These are phyloP conservation scores for Sugiyamaella chiloensis DNA, from an alignment of 805 yeast genomes.

Conservation along the genomic window DNA sequence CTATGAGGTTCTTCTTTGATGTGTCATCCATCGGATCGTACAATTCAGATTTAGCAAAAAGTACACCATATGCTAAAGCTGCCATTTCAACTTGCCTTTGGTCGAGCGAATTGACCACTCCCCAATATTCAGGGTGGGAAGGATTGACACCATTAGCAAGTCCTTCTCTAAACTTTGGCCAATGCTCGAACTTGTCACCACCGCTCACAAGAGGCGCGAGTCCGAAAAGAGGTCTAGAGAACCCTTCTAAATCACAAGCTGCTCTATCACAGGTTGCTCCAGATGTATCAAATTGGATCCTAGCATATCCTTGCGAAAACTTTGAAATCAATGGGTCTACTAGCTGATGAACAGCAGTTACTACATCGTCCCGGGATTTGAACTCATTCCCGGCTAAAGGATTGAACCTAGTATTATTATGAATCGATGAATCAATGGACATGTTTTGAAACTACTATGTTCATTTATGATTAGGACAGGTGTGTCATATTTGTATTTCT, in stretches of 20 bases:
- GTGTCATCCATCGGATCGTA: neutral
- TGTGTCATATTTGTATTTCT: too few species aligned
- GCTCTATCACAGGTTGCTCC: conserved; percentile 29
- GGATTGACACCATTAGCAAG: conserved; percentile 32
- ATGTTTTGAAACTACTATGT: neutral
- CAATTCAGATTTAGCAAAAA: conserved; percentile 23
- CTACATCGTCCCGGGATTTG: conserved; percentile 17
- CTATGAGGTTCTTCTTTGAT: conserved; percentile 23
- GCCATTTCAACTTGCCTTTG: conserved; percentile 35
- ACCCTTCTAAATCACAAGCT: conserved; percentile 33
- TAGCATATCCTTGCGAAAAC: conserved; percentile 19
- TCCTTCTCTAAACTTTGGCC: conserved; percentile 29
- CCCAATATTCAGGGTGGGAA: conserved; percentile 32
- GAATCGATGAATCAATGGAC: neutral
- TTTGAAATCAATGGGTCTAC: conserved; percentile 18
- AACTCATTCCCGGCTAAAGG: conserved; percentile 16
- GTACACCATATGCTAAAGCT: conserved; percentile 28
- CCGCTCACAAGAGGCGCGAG: conserved; percentile 30
- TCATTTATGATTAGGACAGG: neutral
- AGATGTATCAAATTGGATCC: conserved; percentile 21
- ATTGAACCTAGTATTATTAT: conserved; percentile 7
- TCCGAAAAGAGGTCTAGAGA: conserved; percentile 35
- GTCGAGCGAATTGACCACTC: conserved; percentile 24
- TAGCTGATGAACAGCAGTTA: conserved; percentile 13
- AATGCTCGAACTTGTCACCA: conserved; percentile 26